Percentiles rank a stretch among this genome's conserved stretches.
phyloP scores from a whole-genome alignment of 2,329 filamentous ascomycete species.

The Colletotrichum tanaceti region DNA sequence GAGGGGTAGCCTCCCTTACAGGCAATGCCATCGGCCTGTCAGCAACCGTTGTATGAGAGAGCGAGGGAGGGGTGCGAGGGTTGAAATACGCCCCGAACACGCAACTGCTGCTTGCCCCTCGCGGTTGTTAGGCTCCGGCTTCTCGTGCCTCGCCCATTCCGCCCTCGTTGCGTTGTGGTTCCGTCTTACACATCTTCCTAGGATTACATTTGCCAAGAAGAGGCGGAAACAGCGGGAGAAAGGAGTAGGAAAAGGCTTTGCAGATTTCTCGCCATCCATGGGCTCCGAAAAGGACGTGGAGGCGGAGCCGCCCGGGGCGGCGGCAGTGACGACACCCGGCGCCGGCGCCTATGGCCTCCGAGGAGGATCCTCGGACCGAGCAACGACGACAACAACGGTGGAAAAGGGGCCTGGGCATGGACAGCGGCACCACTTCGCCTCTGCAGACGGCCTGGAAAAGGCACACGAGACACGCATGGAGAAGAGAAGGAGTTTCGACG shows the following conservation, averaged over 20 bases:
- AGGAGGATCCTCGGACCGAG: slow-evolving; percentile 20
- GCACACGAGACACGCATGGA: slow-evolving; percentile 16
- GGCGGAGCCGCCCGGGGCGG: slow-evolving; percentile 1
- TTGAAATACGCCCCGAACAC: not conserved
- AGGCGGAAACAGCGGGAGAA: not conserved
- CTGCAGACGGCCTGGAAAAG: slow-evolving; percentile 19
- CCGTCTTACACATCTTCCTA: not conserved
- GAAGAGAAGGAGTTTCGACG: slow-evolving; percentile 36
- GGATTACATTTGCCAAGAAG: too few species aligned
- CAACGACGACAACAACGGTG: slow-evolving; percentile 23
- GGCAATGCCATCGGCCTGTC: not conserved
- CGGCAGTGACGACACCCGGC: slow-evolving; percentile 12
- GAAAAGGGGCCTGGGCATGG: slow-evolving; percentile 21
- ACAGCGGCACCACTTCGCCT: not conserved
- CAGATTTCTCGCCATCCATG: slow-evolving; percentile 6
- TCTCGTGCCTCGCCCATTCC: not conserved
- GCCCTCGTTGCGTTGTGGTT: not conserved
- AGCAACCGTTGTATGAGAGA: not conserved
- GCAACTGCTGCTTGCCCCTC: slow-evolving; percentile 11
- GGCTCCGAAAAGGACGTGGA: slow-evolving; percentile 29
- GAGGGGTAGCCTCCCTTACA: not conserved
- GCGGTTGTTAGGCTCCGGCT: not conserved
- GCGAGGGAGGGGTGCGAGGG: not conserved
- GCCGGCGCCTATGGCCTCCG: slow-evolving; percentile 30
- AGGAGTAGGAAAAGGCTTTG: not conserved